phyloP scores from a whole-genome alignment of 768 basidiomycete genomes.

The Mycena epipterygia region DNA sequence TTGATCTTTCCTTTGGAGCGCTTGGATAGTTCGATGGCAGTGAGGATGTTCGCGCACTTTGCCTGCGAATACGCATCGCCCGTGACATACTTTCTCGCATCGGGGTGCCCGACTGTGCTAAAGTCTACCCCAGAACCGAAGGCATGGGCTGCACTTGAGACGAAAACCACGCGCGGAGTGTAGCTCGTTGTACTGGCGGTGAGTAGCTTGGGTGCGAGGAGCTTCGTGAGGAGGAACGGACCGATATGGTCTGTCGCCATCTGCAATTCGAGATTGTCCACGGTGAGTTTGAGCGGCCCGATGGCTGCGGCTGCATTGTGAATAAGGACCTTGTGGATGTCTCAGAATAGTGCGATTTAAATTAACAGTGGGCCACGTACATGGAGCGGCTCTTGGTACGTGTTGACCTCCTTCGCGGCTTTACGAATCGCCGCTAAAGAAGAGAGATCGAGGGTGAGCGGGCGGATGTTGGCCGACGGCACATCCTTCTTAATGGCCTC shows the following conservation, averaged over 20 bases:
- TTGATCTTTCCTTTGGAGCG: slow-evolving; percentile 7
- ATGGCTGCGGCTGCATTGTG: slow-evolving; percentile 8
- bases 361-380: not conserved
- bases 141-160: not conserved
- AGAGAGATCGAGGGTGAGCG: slow-evolving; percentile 12
- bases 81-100: not conserved
- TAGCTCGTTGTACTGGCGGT: not conserved
- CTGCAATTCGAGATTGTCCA: slow-evolving; percentile 12
- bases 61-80: slow-evolving; percentile 10
- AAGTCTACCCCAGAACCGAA: slow-evolving; percentile 9
- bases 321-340: slow-evolving; percentile 6
- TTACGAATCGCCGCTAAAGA: slow-evolving; percentile 7
- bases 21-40: slow-evolving; percentile 20
- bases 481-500: too few species aligned
- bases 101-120: not conserved
- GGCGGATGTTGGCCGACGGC: not conserved
- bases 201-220: not conserved
- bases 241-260: slow-evolving; percentile 1
- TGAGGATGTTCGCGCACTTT: slow-evolving; percentile 28
- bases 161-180: slow-evolving; percentile 9
- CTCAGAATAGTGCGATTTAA: not conserved
- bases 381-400: slow-evolving; percentile 13
- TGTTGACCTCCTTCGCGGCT: slow-evolving; percentile 3
- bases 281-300: slow-evolving; percentile 18
- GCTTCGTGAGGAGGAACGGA: slow-evolving; percentile 11